Evolutionary conservation across 2,329 filamentous ascomycete species (phyloP).

Genomic region (Raffaelea deltoideospora): DNA sequence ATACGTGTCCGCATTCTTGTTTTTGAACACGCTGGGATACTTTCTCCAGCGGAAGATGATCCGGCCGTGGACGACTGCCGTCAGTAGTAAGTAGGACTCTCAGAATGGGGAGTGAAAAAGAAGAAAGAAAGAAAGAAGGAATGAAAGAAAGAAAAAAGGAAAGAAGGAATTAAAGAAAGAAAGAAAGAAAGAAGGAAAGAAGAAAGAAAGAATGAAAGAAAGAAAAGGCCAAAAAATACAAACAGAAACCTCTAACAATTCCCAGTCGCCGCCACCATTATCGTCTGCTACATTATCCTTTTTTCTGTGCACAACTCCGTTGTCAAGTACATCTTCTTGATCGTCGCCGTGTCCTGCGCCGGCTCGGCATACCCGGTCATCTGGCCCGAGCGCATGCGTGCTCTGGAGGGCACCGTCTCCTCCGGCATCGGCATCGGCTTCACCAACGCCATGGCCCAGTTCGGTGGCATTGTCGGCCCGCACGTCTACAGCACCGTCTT

Average conservation of each 20-base stretch:
- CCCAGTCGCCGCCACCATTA: slow-evolving; percentile 19
- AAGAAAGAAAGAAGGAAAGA: no score
- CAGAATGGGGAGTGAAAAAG: no score
- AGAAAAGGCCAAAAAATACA: background rate
- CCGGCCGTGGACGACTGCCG: slow-evolving; percentile 20
- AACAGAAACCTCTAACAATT: background rate
- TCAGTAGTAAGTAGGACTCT: slow-evolving; percentile 17
- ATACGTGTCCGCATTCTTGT: slow-evolving; percentile 21
- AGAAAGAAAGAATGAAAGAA: no score
- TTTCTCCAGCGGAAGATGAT: slow-evolving; percentile 20
- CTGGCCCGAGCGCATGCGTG: slow-evolving; percentile 27
- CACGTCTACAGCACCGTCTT: slow-evolving; percentile 24
- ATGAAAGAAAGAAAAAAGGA: no score
- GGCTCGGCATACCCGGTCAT: slow-evolving; percentile 26
- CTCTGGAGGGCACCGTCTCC: slow-evolving; percentile 22
- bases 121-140: no score
- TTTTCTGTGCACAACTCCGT: slow-evolving; percentile 18
- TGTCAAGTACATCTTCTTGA: slow-evolving; percentile 20
- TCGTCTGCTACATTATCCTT: slow-evolving; percentile 23
- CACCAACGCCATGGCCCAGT: slow-evolving; percentile 27
- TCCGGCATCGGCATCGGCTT: slow-evolving; percentile 24
- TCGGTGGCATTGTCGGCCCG: slow-evolving; percentile 24
- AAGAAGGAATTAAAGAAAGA: no score
- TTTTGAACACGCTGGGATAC: slow-evolving; percentile 19
- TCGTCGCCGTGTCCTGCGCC: slow-evolving; percentile 20